Evolutionary conservation across 2,329 filamentous ascomycete species (phyloP).

Genomic region (Alternaria novae-zelandiae): DNA sequence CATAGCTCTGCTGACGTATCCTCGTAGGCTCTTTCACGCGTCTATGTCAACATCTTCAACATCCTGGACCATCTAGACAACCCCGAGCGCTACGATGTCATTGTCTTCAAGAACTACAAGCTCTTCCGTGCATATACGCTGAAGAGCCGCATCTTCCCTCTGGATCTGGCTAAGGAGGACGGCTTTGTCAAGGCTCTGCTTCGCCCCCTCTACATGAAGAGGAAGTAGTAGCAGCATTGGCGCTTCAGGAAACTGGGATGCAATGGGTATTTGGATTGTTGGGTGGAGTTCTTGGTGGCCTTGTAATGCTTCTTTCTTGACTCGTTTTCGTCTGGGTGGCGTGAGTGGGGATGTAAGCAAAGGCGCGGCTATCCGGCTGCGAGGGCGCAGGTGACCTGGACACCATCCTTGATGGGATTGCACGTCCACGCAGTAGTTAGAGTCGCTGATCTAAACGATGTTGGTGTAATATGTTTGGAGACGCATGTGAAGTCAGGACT

Average conservation of each 20-base stretch:
- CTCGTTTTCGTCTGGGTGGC: background rate
- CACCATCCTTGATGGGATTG: background rate
- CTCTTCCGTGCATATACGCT: constrained; percentile 12
- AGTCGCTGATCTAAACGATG: background rate
- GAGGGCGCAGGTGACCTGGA: background rate
- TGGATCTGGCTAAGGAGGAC: constrained; percentile 15
- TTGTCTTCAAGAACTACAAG: constrained; percentile 2
- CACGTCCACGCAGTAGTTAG: background rate
- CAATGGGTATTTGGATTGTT: background rate
- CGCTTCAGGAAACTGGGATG: background rate
- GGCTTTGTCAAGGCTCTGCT: constrained; percentile 20
- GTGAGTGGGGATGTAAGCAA: background rate
- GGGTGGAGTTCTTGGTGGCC: background rate
- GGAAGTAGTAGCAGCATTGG: background rate
- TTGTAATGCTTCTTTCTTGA: background rate
- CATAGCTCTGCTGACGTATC: background rate
- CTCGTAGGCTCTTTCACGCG: constrained; percentile 9
- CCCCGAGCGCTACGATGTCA: background rate
- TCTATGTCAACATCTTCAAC: constrained; percentile 23
- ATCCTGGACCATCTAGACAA: constrained; percentile 20
- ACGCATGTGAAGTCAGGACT: constrained; percentile 14
- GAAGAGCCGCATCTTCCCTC: constrained; percentile 7
- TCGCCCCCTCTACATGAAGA: background rate
- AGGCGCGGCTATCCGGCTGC: background rate
- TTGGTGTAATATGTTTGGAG: background rate